Evolutionary conservation across 306 rosid genomes (phyloP).

Genomic region (Pterocarpus santalinus): DNA sequence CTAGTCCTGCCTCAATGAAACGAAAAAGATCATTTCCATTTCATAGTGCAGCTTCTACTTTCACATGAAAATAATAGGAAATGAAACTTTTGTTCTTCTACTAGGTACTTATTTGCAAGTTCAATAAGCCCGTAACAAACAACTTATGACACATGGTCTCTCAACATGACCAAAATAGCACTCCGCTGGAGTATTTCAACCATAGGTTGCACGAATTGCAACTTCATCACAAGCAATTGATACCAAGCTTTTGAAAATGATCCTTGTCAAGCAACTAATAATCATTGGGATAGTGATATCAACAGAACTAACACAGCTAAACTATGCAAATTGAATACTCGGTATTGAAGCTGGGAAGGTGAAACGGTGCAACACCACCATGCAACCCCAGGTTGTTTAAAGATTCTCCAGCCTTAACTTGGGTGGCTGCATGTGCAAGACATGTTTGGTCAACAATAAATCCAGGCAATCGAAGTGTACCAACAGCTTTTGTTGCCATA

Average conservation of each 20-base stretch:
- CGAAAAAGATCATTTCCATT: too few species aligned
- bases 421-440: neutral
- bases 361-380: neutral
- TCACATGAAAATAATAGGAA: too few species aligned
- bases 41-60: too few species aligned
- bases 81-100: too few species aligned
- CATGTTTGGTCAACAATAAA: conserved; percentile 18
- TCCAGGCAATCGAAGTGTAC: neutral
- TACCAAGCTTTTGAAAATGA: neutral
- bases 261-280: neutral
- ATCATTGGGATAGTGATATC: neutral
- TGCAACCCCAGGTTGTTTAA: conserved; percentile 28
- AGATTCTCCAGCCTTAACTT: conserved; percentile 37
- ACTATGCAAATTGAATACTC: neutral
- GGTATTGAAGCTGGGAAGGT: neutral
- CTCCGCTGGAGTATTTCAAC: too few species aligned
- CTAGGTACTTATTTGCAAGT: too few species aligned
- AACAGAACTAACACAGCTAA: neutral
- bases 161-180: too few species aligned
- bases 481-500: conserved; percentile 33
- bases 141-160: too few species aligned
- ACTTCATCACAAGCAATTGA: neutral
- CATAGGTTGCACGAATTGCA: neutral
- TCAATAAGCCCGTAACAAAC: too few species aligned
- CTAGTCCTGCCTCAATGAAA: too few species aligned